A percentile compares a stretch with the other conserved stretches of the same genome.
phyloP scores from a whole-genome alignment of 148 eudicot genomes.

The Salicornia ramosissima region DNA sequence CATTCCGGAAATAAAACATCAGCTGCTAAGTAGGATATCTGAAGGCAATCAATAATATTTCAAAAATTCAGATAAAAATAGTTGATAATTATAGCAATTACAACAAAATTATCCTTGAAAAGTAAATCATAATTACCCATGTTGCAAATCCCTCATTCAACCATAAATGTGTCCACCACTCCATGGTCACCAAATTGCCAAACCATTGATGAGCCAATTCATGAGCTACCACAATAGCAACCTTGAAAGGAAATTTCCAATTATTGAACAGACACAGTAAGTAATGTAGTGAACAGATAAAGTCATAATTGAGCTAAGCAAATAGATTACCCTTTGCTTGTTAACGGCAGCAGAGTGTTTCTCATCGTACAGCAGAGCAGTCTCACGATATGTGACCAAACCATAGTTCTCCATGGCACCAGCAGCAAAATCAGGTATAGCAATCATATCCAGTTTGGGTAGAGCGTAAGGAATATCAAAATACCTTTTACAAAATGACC shows the following conservation, averaged over 20 bases:
- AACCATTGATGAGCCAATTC: slow-evolving; percentile 99
- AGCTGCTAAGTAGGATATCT: slow-evolving; percentile 87
- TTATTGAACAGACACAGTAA: slow-evolving; percentile 2
- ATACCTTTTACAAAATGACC: slow-evolving; percentile 40
- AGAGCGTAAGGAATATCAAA: slow-evolving; percentile 83
- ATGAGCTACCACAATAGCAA: slow-evolving; percentile 95
- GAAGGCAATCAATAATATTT: slow-evolving; percentile 17
- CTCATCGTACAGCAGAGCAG: slow-evolving; percentile 91
- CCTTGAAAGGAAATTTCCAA: slow-evolving; percentile 35
- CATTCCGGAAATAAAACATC: slow-evolving; percentile 90
- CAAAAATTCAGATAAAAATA: background rate
- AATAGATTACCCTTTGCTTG: slow-evolving; percentile 79
- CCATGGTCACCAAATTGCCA: slow-evolving; percentile 99
- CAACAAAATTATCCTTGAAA: background rate
- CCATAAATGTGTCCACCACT: slow-evolving; percentile 99
- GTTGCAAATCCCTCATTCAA: slow-evolving; percentile 97
- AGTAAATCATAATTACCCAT: slow-evolving; percentile 49
- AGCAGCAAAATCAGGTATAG: slow-evolving; percentile 96
- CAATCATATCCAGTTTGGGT: slow-evolving; percentile 94
- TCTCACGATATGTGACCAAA: slow-evolving; percentile 89
- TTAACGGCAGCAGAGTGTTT: slow-evolving; percentile 91
- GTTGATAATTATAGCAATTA: background rate
- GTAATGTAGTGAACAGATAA: slow-evolving; percentile 7
- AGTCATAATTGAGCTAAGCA: slow-evolving; percentile 7
- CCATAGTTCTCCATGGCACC: slow-evolving; percentile 99